phyloP scores from a whole-genome alignment of 306 rosid genomes.

The Trifolium fragiferum region DNA sequence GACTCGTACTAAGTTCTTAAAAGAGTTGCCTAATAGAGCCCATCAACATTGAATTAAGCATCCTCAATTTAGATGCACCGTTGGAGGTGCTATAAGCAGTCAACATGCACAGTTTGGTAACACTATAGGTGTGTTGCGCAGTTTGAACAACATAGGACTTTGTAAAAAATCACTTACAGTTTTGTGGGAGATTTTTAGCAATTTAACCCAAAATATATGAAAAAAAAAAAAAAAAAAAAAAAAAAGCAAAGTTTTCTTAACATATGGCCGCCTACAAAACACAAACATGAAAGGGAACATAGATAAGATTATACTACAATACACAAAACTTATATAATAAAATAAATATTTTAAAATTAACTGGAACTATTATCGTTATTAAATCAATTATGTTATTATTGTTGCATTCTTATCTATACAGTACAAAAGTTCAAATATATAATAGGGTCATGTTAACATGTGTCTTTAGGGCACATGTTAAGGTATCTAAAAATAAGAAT shows the following conservation, averaged over 20 bases:
- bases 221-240: background rate
- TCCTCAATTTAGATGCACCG: background rate
- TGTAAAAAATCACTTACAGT: conserved; percentile 7
- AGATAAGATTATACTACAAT: background rate
- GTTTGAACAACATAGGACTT: background rate
- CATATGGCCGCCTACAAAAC: conserved; percentile 14
- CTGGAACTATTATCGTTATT: background rate
- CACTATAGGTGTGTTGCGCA: background rate
- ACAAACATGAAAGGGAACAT: background rate
- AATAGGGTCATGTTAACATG: too few species aligned
- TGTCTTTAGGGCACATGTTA: too few species aligned
- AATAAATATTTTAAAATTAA: background rate
- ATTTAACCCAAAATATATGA: background rate
- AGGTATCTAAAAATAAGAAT: too few species aligned
- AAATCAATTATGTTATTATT: background rate
- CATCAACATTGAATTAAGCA: background rate
- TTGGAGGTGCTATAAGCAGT: background rate
- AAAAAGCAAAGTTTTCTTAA: conserved; percentile 7
- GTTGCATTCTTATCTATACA: background rate
- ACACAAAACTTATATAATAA: background rate
- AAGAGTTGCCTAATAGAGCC: background rate
- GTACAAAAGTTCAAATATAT: background rate
- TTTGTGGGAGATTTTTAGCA: conserved; percentile 5
- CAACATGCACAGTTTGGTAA: conserved; percentile 3
- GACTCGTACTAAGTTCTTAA: background rate